Conservation (phyloP, 1,139 yeast genomes). For the Saccharomyces uvarum region DNA sequence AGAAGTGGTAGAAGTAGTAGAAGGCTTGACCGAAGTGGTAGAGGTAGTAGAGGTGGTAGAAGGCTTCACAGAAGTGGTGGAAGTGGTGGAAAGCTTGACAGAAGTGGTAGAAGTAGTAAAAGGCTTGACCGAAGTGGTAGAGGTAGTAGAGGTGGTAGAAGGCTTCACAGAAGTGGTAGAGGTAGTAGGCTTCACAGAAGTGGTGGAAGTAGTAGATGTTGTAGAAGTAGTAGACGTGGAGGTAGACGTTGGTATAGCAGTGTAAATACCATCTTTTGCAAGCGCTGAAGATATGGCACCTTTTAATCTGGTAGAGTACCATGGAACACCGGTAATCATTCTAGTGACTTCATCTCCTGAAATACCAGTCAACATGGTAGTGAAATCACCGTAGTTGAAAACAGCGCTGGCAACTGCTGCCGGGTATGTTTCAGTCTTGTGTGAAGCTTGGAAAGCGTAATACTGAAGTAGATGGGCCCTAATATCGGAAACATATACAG, state of each 20-base stretch:
- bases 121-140: background rate
- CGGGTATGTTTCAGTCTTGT: background rate
- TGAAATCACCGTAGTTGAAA: background rate
- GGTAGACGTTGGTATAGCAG: background rate
- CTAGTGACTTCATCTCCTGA: background rate
- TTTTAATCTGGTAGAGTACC: slow-evolving; percentile 2
- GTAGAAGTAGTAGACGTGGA: background rate
- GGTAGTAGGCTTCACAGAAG: background rate
- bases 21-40: background rate
- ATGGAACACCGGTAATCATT: slow-evolving; percentile 3
- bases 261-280: background rate
- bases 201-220: background rate
- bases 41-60: background rate
- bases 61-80: background rate
- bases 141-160: background rate
- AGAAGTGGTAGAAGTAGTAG: background rate
- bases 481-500: slow-evolving; percentile 8
- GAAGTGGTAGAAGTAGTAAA: background rate
- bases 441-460: background rate
- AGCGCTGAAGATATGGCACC: background rate
- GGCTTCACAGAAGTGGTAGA: background rate
- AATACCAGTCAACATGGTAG: background rate
- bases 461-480: slow-evolving; percentile 3
- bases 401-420: background rate
- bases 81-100: background rate